These are phyloP conservation scores for Alternaria novae-zelandiae DNA, from an alignment of 2,329 filamentous ascomycete genomes.

Conservation along the genomic window DNA sequence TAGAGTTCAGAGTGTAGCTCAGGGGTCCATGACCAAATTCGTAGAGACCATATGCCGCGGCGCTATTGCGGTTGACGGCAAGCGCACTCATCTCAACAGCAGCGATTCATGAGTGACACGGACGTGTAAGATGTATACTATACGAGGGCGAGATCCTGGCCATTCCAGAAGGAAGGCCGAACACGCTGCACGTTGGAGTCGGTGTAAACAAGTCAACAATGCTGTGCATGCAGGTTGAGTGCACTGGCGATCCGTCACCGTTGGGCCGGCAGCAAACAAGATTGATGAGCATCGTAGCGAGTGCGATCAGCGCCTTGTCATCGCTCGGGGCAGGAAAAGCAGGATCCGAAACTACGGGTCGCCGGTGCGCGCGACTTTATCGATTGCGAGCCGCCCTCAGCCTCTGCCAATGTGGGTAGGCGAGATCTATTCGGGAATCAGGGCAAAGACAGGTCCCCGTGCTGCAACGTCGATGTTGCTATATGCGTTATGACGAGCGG, in stretches of 20 bases:
- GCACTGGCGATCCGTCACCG: neutral
- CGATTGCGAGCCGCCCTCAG: constrained; percentile 27
- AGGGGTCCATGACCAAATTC: constrained; percentile 3
- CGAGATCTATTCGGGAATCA: neutral
- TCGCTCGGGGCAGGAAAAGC: constrained; percentile 8
- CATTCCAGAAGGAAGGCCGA: neutral
- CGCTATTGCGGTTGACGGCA: constrained; percentile 2
- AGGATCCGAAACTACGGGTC: constrained; percentile 16
- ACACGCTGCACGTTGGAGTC: neutral
- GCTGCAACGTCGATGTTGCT: constrained; percentile 9
- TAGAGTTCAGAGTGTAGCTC: neutral
- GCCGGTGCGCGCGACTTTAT: constrained; percentile 15
- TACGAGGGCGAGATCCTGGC: neutral
- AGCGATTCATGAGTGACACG: constrained; percentile 1
- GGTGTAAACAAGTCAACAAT: constrained; percentile 6
- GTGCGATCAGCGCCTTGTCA: constrained; percentile 16
- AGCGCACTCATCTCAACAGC: neutral
- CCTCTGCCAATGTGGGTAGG: constrained; percentile 12
- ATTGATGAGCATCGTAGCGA: neutral
- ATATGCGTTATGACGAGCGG: constrained; percentile 13
- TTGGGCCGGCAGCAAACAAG: neutral
- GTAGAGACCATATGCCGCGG: neutral
- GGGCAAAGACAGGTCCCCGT: constrained; percentile 7
- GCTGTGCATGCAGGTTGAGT: neutral
- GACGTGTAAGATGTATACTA: constrained; percentile 2